Evolutionary conservation across 2,329 filamentous ascomycete species (phyloP).

Genomic region (Colletotrichum destructivum): DNA sequence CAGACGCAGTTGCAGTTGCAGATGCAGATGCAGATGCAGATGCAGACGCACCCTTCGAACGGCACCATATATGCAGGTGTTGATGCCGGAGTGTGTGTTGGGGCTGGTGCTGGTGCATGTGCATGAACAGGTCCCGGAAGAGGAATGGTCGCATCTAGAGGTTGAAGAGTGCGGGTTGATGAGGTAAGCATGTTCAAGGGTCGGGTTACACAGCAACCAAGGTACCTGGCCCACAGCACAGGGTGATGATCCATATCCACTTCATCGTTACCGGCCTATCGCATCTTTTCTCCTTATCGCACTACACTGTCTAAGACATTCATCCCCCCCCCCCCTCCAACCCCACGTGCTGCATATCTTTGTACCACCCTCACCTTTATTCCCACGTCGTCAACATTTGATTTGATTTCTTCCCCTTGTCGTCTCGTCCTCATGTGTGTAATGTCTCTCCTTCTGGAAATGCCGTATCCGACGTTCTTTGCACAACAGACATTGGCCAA

Average conservation of each 20-base stretch:
- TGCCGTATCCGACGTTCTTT: no score
- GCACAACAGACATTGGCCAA: no score
- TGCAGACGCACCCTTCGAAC: slow-evolving; percentile 6
- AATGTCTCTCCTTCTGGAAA: background rate
- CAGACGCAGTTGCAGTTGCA: background rate
- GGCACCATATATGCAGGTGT: slow-evolving; percentile 12
- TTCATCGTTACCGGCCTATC: slow-evolving; percentile 5
- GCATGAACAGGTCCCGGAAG: slow-evolving; percentile 7
- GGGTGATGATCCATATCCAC: background rate
- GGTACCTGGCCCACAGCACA: no score
- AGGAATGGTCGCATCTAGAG: slow-evolving; percentile 21
- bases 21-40: background rate
- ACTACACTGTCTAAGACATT: slow-evolving; percentile 2
- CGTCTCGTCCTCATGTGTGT: background rate
- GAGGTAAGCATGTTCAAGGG: background rate
- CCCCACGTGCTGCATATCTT: background rate
- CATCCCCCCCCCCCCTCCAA: background rate
- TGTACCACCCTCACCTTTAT: background rate
- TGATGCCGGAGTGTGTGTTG: background rate
- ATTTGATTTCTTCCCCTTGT: no score
- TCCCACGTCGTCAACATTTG: background rate
- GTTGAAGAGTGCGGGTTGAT: background rate
- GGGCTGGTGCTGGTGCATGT: no score
- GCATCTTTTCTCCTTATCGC: background rate
- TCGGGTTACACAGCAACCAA: no score